Base-by-base conservation (phyloP, 1,284 basidiomycete species). In the Fomes fomentarius region DNA sequence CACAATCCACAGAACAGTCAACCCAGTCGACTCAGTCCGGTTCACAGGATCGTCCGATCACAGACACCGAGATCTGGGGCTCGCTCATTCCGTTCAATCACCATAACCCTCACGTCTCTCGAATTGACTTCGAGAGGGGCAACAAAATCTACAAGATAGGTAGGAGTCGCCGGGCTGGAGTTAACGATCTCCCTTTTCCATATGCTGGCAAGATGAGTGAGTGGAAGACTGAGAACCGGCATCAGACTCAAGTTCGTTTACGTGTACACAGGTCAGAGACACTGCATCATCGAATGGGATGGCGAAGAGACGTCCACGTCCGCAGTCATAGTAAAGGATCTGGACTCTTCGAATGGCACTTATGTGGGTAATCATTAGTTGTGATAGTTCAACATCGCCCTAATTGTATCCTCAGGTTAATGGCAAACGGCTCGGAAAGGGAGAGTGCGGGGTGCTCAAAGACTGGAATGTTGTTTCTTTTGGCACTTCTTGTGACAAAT, bases 271-370 rank as follows among this genome's bases (percentile, higher is more conserved):
- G 88, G 89, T 67, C 86, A 83, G 58, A 69, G 69, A 1, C 89
- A 92, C 60, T 85, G 83, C 62, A 68, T 68, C 7, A 78, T 91
- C 47, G 69, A 70, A 4, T 90, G 87, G 87, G 83, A 89, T 61
- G 85, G 85, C 10, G 71, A 66, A 11, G 76, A 81, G 22, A 67
- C 71, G 26, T 66, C 69, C 1, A 73, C 76, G 42, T 80, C 83
- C 0, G 77, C 79, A 6, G 83, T 93, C 7, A 78, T 79, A 34
- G 79, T 94, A 19, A 74, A 76, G 8, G 93, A 95, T 71, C 69
- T 71, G 30, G 22, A 34, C 37, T 93, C 89, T n/a, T 89, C 85
- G 53, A 94, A 95, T 64, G 93, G 56, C n/a, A 94, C 93, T 9
- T 94, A 81, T 71, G 91, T 93, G 71, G 68, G 90, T 52, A 17